These are phyloP conservation scores for Saturnispora saitoi DNA, from an alignment of 805 yeast species.

Conservation along the genomic window DNA sequence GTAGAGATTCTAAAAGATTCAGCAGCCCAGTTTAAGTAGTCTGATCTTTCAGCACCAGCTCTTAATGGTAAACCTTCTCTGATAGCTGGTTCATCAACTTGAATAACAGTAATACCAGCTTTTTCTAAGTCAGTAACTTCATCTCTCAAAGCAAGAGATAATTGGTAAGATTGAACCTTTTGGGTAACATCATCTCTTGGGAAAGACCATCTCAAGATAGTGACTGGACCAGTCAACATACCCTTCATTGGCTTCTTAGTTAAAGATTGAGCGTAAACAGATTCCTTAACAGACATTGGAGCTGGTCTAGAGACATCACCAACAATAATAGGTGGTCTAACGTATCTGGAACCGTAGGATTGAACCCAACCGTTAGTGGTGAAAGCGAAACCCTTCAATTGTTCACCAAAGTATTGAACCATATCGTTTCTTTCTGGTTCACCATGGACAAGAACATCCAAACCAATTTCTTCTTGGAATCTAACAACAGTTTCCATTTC, in stretches of 20 bases:
- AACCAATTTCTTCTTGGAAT: slow-evolving; percentile 98
- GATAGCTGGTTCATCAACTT: slow-evolving; percentile 99
- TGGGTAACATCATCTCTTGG: slow-evolving; percentile 97
- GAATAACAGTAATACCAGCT: slow-evolving; percentile 96
- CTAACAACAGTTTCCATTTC: slow-evolving; percentile 93
- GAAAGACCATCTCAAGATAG: slow-evolving; percentile 99
- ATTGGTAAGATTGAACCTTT: slow-evolving; percentile 91
- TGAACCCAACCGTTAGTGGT: slow-evolving; percentile 99
- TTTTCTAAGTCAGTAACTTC: slow-evolving; percentile 97
- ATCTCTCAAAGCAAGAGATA: slow-evolving; percentile 95
- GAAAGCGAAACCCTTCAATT: slow-evolving; percentile 96
- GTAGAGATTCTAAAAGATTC: slow-evolving; percentile 99
- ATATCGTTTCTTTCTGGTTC: slow-evolving; percentile 99
- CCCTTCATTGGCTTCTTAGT: slow-evolving; percentile 97
- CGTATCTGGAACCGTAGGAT: slow-evolving; percentile 99
- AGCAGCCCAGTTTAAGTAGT: slow-evolving; percentile 97
- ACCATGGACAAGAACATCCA: slow-evolving; percentile 98
- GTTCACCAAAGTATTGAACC: slow-evolving; percentile 99
- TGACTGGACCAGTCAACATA: slow-evolving; percentile 99
- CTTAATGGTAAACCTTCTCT: slow-evolving; percentile 99
- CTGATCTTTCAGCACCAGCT: slow-evolving; percentile 94
- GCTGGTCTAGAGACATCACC: slow-evolving; percentile 99
- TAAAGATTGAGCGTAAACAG: slow-evolving; percentile 96
- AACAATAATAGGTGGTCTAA: slow-evolving; percentile 98
- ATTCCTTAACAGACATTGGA: slow-evolving; percentile 98